phyloP scores from a whole-genome alignment of 1,139 yeast species.

The Candida sp. region DNA sequence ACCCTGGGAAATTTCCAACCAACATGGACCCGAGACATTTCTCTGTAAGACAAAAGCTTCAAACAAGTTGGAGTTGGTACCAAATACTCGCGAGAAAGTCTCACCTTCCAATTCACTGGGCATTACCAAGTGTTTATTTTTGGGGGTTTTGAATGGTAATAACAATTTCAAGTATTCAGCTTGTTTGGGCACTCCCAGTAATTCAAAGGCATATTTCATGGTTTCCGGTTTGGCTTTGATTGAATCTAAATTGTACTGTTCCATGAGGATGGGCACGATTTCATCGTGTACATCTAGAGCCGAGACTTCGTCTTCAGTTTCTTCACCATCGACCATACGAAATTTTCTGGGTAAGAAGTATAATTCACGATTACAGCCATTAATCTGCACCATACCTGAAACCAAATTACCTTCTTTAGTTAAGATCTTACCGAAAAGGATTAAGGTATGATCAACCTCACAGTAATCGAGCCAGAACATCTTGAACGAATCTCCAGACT shows the following conservation, averaged over 20 bases:
- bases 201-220: conserved; percentile 87
- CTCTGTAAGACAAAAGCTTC: conserved; percentile 84
- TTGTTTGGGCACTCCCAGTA: conserved; percentile 75
- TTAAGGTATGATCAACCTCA: conserved; percentile 66
- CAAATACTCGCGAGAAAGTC: conserved; percentile 79
- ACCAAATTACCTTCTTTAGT: conserved; percentile 58
- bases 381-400: conserved; percentile 77
- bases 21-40: conserved; percentile 96
- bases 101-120: conserved; percentile 72
- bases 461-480: conserved; percentile 92
- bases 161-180: conserved; percentile 78
- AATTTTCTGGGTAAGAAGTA: conserved; percentile 70
- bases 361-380: conserved; percentile 67
- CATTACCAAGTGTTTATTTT: conserved; percentile 41
- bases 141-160: conserved; percentile 66
- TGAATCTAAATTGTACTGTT: conserved; percentile 56
- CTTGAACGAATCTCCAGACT: conserved; percentile 43
- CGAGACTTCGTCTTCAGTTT: conserved; percentile 34
- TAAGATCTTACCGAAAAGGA: conserved; percentile 80
- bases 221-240: conserved; percentile 69
- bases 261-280: conserved; percentile 61
- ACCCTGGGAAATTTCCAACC: conserved; percentile 73
- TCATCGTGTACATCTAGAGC: conserved; percentile 77
- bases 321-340: conserved; percentile 35
- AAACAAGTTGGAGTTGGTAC: conserved; percentile 69